These are phyloP conservation scores for Bryum argenteum DNA, from an alignment of 225 moss, liverwort and hornwort species.

Conservation along the genomic window DNA sequence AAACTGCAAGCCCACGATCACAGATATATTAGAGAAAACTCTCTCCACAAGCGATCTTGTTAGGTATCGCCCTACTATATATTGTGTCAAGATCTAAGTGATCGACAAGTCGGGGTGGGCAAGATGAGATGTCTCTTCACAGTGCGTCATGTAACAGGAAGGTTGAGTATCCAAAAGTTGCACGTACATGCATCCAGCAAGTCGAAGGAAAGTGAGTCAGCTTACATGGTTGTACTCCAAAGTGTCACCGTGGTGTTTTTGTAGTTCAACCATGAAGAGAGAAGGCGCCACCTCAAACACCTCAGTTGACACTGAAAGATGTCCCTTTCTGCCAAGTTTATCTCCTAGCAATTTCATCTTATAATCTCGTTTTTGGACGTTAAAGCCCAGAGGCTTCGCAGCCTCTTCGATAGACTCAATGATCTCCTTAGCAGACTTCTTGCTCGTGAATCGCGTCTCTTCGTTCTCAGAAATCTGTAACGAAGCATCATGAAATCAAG, in stretches of 20 bases:
- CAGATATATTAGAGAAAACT: background rate
- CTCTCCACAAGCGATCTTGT: background rate
- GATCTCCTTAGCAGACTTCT: slow-evolving; percentile 85
- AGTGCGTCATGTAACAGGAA: background rate
- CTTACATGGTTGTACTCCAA: slow-evolving; percentile 92
- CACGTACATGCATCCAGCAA: background rate
- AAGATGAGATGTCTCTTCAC: background rate
- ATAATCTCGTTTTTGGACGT: slow-evolving; percentile 83
- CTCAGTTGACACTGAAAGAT: slow-evolving; percentile 89
- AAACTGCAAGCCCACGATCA: slow-evolving; percentile 41
- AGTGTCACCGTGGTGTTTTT: slow-evolving; percentile 85
- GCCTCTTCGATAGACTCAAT: slow-evolving; percentile 84
- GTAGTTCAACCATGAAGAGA: slow-evolving; percentile 94
- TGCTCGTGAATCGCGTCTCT: slow-evolving; percentile 93
- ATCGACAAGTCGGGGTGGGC: background rate
- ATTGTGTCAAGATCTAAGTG: background rate
- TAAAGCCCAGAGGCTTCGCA: slow-evolving; percentile 92
- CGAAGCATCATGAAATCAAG: background rate
- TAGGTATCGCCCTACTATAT: background rate
- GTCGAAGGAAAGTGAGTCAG: background rate
- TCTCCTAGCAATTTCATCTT: slow-evolving; percentile 94
- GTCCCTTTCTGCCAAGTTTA: slow-evolving; percentile 85
- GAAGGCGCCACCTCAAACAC: slow-evolving; percentile 97
- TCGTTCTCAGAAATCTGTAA: slow-evolving; percentile 76
- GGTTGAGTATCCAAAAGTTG: background rate